Evolutionary conservation across 2,329 filamentous ascomycete species (phyloP), one percentile per base, ranked within the genome.

Genomic region (Claviceps cyperi): DNA sequence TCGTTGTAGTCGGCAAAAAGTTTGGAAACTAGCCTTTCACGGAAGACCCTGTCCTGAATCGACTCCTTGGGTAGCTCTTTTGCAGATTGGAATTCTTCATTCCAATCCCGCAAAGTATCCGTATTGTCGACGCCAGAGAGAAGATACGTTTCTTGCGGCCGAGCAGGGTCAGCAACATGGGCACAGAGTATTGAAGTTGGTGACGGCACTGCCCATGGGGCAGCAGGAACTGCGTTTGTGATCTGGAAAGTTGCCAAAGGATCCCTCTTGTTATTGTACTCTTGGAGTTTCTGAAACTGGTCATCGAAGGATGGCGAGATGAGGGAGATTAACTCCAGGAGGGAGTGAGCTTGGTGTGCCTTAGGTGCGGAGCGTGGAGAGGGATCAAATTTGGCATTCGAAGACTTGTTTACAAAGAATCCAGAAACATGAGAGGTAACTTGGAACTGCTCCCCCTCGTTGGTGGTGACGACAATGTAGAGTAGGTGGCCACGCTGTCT

Each of bases 1-100:
- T 98, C 92, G 55, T 91, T 94, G 69, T 96, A 98, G 66, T 98
- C 92, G 11, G 92, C 92, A 63, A 95, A 97, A 1, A 98, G 79
- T 71, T 98, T 98, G 15, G 89, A 92, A 7, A 92, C 85, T 50
- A 98, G 75, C 35, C 92, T 82, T 67, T 98, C 92, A 32, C 92
- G 80, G 76, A 97, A 97, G 17, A 98, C 90, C 49, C 91, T 82
- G 63, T 98, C 92, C 66, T 96, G 91, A 11, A 98, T 86, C 7
- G 83, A 88, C 56, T 96, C 91, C 62, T 89, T 91, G 36, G 91
- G 90, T 55, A 98, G 77, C 66, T 98, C 92, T 60, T 88, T 83
- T 11, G 92, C 95, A 2, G 91, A 95, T 67, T 98, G 92, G 63
- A 98, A 94, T 64, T 98, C 92, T 66, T 98, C 92, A 60, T 98